Evolutionary conservation across 306 rosid species (phyloP), one percentile per base, ranked within the genome.

Genomic region (Parietaria judaica): DNA sequence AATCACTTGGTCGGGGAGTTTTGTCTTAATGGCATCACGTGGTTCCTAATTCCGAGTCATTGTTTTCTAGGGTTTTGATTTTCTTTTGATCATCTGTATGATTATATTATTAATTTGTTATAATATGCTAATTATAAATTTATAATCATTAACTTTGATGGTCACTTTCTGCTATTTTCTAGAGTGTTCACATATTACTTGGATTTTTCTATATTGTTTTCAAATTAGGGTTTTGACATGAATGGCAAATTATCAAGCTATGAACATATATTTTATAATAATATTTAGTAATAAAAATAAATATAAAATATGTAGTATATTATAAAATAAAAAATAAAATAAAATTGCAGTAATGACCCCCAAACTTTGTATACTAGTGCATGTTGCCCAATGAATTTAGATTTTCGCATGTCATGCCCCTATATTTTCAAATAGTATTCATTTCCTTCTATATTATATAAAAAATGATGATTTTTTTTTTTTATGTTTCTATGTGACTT

Each of bases 1-100:
- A 86, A 78, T 84, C 89, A 84, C 87, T 86, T 94, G 95, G 96
- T 88, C 95, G 97, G 95, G 88, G 66, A 76, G 74, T 72, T 84
- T 94, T 88, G 94, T 88, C 95, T 86, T 78, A 82, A 86, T 81
- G 95, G 83, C 77, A 76, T 86, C 99, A 92, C 95, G 95, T 92
- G 99, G 79, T 79, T 92, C 81, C 94, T 82, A 88, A 74, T 86
- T 94, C 99, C 94, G 70, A 88, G 97, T 82, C 67, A 71, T 94
- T 77, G 89, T 70, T 72, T 69, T 34, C 46, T 51, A 36, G 14
- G 51, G 60, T 60, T 56, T 56, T 31, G 14, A 13, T 46, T 55
- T 47, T n/a, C 13, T 14, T 31, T 8, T 15, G n/a, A 4, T 63
- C 14, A 23, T 34, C 17, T 38, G 36, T 74, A 36, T 43, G 10